phyloP scores from a whole-genome alignment of 2,329 filamentous ascomycete genomes.

The Colletotrichum sp. region DNA sequence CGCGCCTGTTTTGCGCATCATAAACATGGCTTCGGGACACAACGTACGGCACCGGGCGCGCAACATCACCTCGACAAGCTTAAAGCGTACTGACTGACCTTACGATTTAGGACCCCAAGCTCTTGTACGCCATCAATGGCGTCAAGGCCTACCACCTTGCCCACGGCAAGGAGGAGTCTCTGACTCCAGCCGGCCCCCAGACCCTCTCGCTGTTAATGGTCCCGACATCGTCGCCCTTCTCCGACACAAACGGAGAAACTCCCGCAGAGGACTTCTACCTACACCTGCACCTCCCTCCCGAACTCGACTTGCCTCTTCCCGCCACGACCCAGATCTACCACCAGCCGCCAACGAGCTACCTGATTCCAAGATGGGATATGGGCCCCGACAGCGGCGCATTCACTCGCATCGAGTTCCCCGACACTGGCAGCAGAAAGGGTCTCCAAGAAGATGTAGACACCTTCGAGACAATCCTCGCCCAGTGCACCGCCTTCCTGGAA shows the following conservation, averaged over 20 bases:
- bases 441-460: conserved; percentile 94
- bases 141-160: conserved; percentile 92
- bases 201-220: conserved; percentile 96
- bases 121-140: conserved; percentile 77
- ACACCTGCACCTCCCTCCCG: conserved; percentile 91
- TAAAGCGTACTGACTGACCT: background rate
- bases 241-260: conserved; percentile 63
- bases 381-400: conserved; percentile 89
- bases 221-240: conserved; percentile 80
- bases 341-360: conserved; percentile 88
- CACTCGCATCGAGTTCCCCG: conserved; percentile 89
- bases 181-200: conserved; percentile 87
- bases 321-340: conserved; percentile 98
- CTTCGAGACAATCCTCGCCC: conserved; percentile 96
- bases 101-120: conserved; percentile 60
- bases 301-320: conserved; percentile 90
- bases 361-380: conserved; percentile 95
- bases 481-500: conserved; percentile 95
- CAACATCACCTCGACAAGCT: background rate
- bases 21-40: conserved; percentile 48
- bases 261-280: conserved; percentile 94
- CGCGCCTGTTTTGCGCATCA: background rate
- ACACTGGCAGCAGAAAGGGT: conserved; percentile 71
- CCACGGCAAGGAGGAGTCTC: conserved; percentile 81
- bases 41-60: conserved; percentile 37